Evolutionary conservation across 2,329 filamentous ascomycete genomes (phyloP), one percentile per base, ranked within the genome.

Genomic region (Nemania bipapillata): DNA sequence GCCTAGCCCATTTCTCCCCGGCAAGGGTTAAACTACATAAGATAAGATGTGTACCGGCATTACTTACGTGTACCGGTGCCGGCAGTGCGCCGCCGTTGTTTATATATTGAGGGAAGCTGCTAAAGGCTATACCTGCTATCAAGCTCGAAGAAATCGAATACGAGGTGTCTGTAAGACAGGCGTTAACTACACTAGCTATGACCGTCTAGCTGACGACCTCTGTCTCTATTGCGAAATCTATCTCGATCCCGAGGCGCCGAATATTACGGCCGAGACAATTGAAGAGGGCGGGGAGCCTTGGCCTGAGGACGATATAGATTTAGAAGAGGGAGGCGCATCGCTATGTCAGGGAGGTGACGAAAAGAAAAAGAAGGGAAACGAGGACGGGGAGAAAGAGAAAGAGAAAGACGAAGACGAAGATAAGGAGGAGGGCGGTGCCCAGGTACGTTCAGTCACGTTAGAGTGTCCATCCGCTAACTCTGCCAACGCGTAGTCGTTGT

Each of bases 1-100:
- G 15, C 30, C 30, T n/a, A 12, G 3, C 42, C 11, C 20, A 20
- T n/a, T 17, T 12, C 2, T 56, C 42, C n/a, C 32, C 22, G 20
- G 26, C 7, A 9, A 11, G n/a, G n/a, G 37, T 42, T 40, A 26
- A 53, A 8, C 20, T 22, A 40, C 53, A 2, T 7, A 15, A n/a
- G n/a, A n/a, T 24, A 70, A 47, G 3, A 77, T 77, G 75, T 77
- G 75, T 20, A 76, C 74, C 0, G 71, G 71, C 0, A 66, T 69
- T 4, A n/a, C 40, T 3, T 70, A 73, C 53, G 20, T 65, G 0
- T 68, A 61, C 40, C 50, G 37, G 2, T 77, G 75, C 50, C 8
- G 20, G 9, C 2, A 22, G 12, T 77, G 75, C 62, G n/a, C n/a
- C 11, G 67, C 49, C 5, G 47, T 70, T 2, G 9, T 73, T 2